Evolutionary conservation across 2,329 filamentous ascomycete genomes (phyloP).

Genomic region (Neophaeococcomyces mojaviensis): DNA sequence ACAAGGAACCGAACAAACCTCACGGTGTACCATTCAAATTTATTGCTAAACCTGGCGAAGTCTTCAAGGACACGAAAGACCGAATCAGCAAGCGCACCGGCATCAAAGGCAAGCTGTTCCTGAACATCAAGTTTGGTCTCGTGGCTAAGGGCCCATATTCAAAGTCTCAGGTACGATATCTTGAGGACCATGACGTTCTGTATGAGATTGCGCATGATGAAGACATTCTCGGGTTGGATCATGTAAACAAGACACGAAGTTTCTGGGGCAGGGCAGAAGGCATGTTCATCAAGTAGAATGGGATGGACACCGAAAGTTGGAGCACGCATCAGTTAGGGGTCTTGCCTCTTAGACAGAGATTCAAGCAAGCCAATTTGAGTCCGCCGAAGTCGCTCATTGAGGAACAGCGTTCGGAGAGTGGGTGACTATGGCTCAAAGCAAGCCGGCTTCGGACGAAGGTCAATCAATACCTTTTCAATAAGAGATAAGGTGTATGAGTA

Average conservation of each 20-base stretch:
- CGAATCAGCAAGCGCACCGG: constrained; percentile 87
- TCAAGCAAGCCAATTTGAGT: too few species aligned
- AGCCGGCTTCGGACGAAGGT: too few species aligned
- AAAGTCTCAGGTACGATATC: constrained; percentile 59
- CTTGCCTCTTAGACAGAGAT: too few species aligned
- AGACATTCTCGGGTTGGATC: constrained; percentile 63
- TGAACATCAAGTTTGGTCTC: constrained; percentile 94
- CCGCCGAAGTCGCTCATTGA: too few species aligned
- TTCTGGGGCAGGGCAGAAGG: constrained; percentile 55
- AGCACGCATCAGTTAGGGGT: too few species aligned
- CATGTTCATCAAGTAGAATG: constrained; percentile 46
- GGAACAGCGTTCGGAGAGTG: too few species aligned
- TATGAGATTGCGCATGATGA: constrained; percentile 62
- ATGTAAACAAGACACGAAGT: constrained; percentile 54
- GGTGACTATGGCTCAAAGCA: too few species aligned
- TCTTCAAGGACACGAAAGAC: constrained; percentile 86
- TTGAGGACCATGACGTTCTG: constrained; percentile 62
- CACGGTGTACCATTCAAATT: constrained; percentile 93
- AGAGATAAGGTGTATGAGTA: too few species aligned
- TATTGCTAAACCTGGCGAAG: constrained; percentile 72
- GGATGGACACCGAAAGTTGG: not conserved
- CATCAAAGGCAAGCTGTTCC: constrained; percentile 94
- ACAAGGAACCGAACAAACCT: constrained; percentile 73
- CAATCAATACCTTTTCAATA: too few species aligned
- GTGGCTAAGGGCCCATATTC: constrained; percentile 64